These are phyloP conservation scores for Saccharomycopsis amapae DNA, from an alignment of 805 yeast species.

Conservation along the genomic window DNA sequence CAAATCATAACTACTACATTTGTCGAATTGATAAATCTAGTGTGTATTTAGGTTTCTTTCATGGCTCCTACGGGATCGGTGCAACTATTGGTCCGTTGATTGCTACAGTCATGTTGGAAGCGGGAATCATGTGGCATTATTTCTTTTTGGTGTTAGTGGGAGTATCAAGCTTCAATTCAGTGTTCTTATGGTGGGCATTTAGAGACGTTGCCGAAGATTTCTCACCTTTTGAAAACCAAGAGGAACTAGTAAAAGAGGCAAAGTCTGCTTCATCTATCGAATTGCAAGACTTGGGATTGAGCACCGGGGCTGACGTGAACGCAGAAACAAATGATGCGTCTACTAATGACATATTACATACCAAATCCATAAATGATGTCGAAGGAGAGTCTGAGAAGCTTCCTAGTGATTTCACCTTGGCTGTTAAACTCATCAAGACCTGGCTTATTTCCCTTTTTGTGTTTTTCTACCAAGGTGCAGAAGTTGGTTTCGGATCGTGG, in stretches of 20 bases:
- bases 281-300: neutral
- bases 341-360: neutral
- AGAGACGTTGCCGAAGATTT: slow-evolving; percentile 38
- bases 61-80: slow-evolving; percentile 59
- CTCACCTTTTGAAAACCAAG: slow-evolving; percentile 28
- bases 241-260: slow-evolving; percentile 21
- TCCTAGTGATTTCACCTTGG: slow-evolving; percentile 22
- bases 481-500: slow-evolving; percentile 62
- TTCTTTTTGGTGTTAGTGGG: slow-evolving; percentile 49
- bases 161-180: slow-evolving; percentile 30
- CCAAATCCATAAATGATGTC: neutral
- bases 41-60: slow-evolving; percentile 45
- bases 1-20: slow-evolving; percentile 47
- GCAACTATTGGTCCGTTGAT: slow-evolving; percentile 56
- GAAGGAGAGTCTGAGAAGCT: slow-evolving; percentile 1
- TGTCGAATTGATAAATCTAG: slow-evolving; percentile 42
- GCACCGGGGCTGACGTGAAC: neutral
- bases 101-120: slow-evolving; percentile 46
- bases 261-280: slow-evolving; percentile 2
- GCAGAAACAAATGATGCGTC: neutral
- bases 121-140: slow-evolving; percentile 46
- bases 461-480: slow-evolving; percentile 57
- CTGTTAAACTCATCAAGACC: slow-evolving; percentile 36
- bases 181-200: slow-evolving; percentile 37
- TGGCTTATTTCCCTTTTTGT: slow-evolving; percentile 49